A percentile compares a stretch with the other conserved stretches of the same genome.
Conservation (phyloP, 2,329 filamentous ascomycete species). For the Diaporthe ampelina region DNA sequence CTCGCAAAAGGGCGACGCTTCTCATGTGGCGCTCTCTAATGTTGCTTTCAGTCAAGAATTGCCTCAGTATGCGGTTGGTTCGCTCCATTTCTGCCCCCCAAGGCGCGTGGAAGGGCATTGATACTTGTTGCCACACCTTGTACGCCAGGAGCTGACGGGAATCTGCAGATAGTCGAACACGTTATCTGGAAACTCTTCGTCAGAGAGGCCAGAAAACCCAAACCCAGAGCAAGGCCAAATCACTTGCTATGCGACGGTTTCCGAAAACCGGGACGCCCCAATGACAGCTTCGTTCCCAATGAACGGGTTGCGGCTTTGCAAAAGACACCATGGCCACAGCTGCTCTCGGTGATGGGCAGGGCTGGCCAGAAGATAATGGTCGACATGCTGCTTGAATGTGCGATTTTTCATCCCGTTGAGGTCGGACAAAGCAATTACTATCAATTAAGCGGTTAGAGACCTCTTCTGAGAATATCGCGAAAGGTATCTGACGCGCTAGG, state of each 20-base stretch:
- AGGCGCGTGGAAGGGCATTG: not conserved
- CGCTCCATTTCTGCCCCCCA: not conserved
- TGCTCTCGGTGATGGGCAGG: constrained; percentile 81
- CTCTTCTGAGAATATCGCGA: not conserved
- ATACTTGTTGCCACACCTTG: not conserved
- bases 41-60: constrained; percentile 59
- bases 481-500: constrained; percentile 40
- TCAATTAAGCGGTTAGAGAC: constrained; percentile 81
- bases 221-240: constrained; percentile 66
- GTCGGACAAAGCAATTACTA: constrained; percentile 75
- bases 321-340: constrained; percentile 78
- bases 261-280: constrained; percentile 45
- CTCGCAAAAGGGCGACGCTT: constrained; percentile 73
- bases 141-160: constrained; percentile 26
- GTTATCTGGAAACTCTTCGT: constrained; percentile 83
- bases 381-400: constrained; percentile 81
- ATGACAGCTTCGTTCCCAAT: constrained; percentile 74
- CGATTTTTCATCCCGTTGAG: constrained; percentile 77
- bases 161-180: constrained; percentile 79
- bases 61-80: constrained; percentile 75
- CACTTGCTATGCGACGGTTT: constrained; percentile 91
- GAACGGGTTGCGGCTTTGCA: constrained; percentile 79
- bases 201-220: constrained; percentile 61
- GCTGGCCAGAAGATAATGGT: constrained; percentile 84
- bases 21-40: constrained; percentile 66